phyloP scores from a whole-genome alignment of 2,329 filamentous ascomycete species.

The Ascochyta pisi region DNA sequence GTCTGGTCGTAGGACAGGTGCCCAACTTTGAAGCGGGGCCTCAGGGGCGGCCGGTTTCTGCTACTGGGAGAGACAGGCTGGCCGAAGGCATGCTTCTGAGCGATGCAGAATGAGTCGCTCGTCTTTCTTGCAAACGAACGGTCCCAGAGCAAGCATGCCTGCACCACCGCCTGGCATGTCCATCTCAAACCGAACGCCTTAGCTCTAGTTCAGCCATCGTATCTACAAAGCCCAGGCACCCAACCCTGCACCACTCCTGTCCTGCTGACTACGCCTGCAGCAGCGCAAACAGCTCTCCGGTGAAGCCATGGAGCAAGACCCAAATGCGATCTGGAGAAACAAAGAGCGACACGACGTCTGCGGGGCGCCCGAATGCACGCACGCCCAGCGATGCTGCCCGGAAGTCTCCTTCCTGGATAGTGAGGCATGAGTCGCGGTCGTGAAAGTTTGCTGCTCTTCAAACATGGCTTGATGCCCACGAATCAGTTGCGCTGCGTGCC shows the following conservation, averaged over 20 bases:
- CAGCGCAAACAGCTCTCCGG: constrained; percentile 12
- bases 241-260: constrained; percentile 5
- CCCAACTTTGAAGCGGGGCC: constrained; percentile 21
- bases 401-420: constrained; percentile 1
- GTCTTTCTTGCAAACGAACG: not conserved
- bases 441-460: constrained; percentile 15
- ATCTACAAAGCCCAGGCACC: constrained; percentile 2
- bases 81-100: not conserved
- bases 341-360: not conserved
- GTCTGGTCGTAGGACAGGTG: constrained; percentile 29
- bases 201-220: not conserved
- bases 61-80: not conserved
- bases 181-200: not conserved
- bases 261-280: constrained; percentile 5
- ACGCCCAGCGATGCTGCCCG: not conserved
- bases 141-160: not conserved
- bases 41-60: constrained; percentile 24
- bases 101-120: not conserved
- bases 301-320: constrained; percentile 14
- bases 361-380: constrained; percentile 11
- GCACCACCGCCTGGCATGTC: not conserved
- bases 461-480: constrained; percentile 8
- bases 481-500: constrained; percentile 2
- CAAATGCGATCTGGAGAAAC: constrained; percentile 15
- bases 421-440: constrained; percentile 13